Evolutionary conservation across 2,329 filamentous ascomycete genomes (phyloP).

Genomic region (Aspergillus latus): DNA sequence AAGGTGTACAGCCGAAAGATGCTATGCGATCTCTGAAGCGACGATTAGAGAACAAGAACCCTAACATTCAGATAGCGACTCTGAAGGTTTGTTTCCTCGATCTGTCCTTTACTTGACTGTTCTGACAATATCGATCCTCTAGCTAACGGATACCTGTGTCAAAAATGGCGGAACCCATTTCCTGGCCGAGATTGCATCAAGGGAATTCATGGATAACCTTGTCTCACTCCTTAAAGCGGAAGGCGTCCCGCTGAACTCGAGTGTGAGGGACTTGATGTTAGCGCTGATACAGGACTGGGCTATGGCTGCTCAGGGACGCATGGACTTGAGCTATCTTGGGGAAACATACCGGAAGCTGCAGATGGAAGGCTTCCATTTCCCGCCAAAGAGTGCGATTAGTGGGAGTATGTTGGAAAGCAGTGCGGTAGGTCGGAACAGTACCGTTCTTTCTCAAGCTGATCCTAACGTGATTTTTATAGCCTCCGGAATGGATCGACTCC

Average conservation of each 20-base stretch:
- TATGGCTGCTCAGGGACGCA: constrained; percentile 78
- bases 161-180: constrained; percentile 98
- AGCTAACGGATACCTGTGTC: constrained; percentile 96
- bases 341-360: constrained; percentile 84
- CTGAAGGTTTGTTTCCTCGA: constrained; percentile 65
- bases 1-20: constrained; percentile 95
- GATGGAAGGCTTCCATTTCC: constrained; percentile 83
- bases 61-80: constrained; percentile 93
- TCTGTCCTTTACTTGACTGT: not conserved
- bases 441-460: not conserved
- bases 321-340: constrained; percentile 79
- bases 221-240: constrained; percentile 83
- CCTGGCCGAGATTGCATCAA: constrained; percentile 88
- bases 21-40: constrained; percentile 95
- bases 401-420: constrained; percentile 98
- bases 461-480: constrained; percentile 51
- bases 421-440: constrained; percentile 64
- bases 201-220: constrained; percentile 98
- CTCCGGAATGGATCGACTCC: constrained; percentile 95
- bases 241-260: constrained; percentile 72
- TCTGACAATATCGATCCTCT: constrained; percentile 14
- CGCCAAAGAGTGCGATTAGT: constrained; percentile 80
- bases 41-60: constrained; percentile 95
- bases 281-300: constrained; percentile 95
- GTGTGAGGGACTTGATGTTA: constrained; percentile 86